phyloP scores from a whole-genome alignment of 2,329 filamentous ascomycete genomes.

The Penicillium sclerotigenum region DNA sequence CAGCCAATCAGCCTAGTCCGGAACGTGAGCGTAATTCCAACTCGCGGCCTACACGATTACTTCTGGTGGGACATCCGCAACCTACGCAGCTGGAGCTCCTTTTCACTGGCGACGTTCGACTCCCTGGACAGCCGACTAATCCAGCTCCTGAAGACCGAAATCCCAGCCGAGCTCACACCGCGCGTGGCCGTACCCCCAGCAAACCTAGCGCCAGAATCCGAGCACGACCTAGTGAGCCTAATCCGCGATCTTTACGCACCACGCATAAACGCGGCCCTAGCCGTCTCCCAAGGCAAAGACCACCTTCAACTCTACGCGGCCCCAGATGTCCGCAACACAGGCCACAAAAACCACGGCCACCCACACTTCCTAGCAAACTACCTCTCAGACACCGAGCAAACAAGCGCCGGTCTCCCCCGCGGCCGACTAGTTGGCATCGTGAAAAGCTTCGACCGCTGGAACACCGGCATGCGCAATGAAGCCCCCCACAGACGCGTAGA shows the following conservation, averaged over 20 bases:
- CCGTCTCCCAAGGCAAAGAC: constrained; percentile 67
- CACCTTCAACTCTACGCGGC: constrained; percentile 49
- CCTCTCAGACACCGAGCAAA: constrained; percentile 49
- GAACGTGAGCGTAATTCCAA: constrained; percentile 66
- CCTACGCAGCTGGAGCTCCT: constrained; percentile 76
- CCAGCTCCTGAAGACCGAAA: constrained; percentile 67
- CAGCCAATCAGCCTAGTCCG: constrained; percentile 79
- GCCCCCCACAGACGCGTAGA: constrained; percentile 80
- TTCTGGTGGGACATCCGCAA: constrained; percentile 98
- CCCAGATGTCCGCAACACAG: constrained; percentile 36
- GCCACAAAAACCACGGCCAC: constrained; percentile 43
- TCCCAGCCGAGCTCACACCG: constrained; percentile 47
- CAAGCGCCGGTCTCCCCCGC: constrained; percentile 50
- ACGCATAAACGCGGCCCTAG: constrained; percentile 81
- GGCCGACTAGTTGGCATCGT: constrained; percentile 77
- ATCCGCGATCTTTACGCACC: constrained; percentile 76
- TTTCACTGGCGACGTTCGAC: constrained; percentile 69
- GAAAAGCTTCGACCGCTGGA: constrained; percentile 90
- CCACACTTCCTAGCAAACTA: constrained; percentile 55
- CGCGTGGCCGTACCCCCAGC: constrained; percentile 36
- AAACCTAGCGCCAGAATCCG: constrained; percentile 71
- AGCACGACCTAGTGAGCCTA: constrained; percentile 70
- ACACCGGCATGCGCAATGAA: constrained; percentile 87
- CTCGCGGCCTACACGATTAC: constrained; percentile 69
- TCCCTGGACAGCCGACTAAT: constrained; percentile 66